Conservation (phyloP, 257 asterid genomes). For the Plantago major region DNA sequence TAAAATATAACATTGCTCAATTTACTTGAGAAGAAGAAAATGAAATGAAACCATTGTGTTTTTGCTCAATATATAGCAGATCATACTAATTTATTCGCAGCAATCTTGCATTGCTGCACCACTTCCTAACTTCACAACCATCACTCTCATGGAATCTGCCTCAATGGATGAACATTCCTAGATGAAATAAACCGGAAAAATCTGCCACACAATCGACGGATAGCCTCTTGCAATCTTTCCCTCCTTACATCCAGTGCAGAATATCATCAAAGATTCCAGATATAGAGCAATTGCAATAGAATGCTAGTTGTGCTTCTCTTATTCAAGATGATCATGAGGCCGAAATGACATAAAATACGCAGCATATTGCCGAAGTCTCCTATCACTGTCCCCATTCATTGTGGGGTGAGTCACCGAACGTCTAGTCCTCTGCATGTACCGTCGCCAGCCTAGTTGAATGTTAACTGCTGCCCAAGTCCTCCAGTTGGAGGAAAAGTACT, state of each 20-base stretch:
- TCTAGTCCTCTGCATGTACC: conserved; percentile 48
- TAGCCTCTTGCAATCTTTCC: neutral
- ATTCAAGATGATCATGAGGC: conserved; percentile 95
- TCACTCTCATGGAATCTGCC: too few species aligned
- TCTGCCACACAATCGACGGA: neutral
- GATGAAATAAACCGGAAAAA: neutral
- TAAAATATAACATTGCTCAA: too few species aligned
- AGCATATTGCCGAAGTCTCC: conserved; percentile 72
- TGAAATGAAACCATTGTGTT: too few species aligned
- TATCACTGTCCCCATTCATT: conserved; percentile 36
- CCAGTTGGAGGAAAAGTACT: conserved; percentile 85
- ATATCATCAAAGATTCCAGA: neutral
- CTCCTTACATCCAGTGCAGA: neutral
- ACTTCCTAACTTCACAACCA: too few species aligned
- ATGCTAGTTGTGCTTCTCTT: neutral
- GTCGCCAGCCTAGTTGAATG: conserved; percentile 81
- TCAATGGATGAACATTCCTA: neutral
- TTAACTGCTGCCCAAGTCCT: conserved; percentile 95
- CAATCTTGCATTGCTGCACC: too few species aligned
- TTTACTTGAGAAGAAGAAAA: too few species aligned
- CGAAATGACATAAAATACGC: conserved; percentile 78
- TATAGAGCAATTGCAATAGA: too few species aligned
- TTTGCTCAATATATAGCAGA: too few species aligned
- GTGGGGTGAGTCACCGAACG: conserved; percentile 22
- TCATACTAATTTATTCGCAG: too few species aligned